These are phyloP conservation scores for Helicostylum pulchrum DNA, from an alignment of 192 early-diverging fungal species.

Conservation along the genomic window DNA sequence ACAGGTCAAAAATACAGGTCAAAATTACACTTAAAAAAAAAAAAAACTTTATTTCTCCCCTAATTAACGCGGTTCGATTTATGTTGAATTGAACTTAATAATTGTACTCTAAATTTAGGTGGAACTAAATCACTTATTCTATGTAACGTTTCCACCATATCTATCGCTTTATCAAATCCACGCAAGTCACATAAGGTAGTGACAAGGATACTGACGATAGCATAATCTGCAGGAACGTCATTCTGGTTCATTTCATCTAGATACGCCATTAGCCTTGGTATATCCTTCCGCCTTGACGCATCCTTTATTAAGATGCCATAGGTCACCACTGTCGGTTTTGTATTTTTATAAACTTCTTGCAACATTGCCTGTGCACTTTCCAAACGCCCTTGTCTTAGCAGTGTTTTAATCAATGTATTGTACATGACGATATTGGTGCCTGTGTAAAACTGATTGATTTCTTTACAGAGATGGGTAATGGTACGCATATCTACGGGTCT, in stretches of 20 bases:
- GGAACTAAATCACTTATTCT: not conserved
- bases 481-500: conserved; percentile 5
- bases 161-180: not conserved
- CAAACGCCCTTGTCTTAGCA: not conserved
- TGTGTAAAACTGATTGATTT: not conserved
- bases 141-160: not conserved
- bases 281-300: conserved; percentile 7
- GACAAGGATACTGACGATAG: conserved; percentile 9
- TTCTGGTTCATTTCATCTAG: conserved; percentile 18
- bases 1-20: too few relatives aligned
- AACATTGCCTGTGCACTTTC: conserved; percentile 3
- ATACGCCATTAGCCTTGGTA: not conserved
- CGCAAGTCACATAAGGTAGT: conserved; percentile 3
- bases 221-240: not conserved
- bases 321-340: not conserved
- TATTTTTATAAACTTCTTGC: conserved; percentile 4
- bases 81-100: too few relatives aligned
- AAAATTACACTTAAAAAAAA: too few relatives aligned
- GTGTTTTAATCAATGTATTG: conserved; percentile 12
- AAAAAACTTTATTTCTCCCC: too few relatives aligned
- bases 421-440: not conserved
- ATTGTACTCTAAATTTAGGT: too few relatives aligned
- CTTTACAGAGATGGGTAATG: conserved; percentile 13
- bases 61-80: too few relatives aligned
- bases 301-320: conserved; percentile 9